These are phyloP conservation scores for Cynara cardunculus DNA, from an alignment of 129 eudicot genomes.

Conservation along the genomic window DNA sequence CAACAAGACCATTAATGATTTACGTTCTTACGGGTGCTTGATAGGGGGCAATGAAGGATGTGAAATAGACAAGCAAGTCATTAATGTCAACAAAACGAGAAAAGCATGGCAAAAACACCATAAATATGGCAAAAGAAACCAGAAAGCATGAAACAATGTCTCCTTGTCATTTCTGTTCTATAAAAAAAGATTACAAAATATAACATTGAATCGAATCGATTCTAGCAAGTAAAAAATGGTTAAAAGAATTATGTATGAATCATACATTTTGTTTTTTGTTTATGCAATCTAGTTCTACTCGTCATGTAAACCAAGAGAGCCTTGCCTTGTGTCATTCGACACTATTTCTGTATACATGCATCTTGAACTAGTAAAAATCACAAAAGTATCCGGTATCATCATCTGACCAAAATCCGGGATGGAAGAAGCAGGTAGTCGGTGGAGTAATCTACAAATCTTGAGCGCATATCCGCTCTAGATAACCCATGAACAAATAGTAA, in stretches of 20 bases:
- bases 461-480: constrained; percentile 73
- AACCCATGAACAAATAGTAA: constrained; percentile 10
- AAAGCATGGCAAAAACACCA: not conserved
- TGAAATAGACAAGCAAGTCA: not conserved
- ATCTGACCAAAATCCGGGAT: constrained; percentile 17
- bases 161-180: constrained; percentile 14
- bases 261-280: constrained; percentile 16
- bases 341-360: constrained; percentile 33
- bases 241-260: constrained; percentile 38
- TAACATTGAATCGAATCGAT: constrained; percentile 29
- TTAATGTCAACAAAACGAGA: not conserved
- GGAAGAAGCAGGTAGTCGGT: constrained; percentile 1
- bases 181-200: constrained; percentile 26
- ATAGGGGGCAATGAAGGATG: not conserved
- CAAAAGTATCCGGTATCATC: constrained; percentile 18
- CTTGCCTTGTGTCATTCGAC: constrained; percentile 25
- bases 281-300: constrained; percentile 31
- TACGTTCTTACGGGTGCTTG: not conserved
- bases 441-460: constrained; percentile 40
- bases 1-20: too few species aligned
- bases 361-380: constrained; percentile 13
- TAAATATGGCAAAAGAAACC: not conserved
- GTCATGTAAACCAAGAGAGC: constrained; percentile 29
- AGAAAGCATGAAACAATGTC: not conserved
- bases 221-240: constrained; percentile 32